Evolutionary conservation across 768 basidiomycete genomes (phyloP), one percentile per base, ranked within the genome.

Genomic region (Trametes cubensis): DNA sequence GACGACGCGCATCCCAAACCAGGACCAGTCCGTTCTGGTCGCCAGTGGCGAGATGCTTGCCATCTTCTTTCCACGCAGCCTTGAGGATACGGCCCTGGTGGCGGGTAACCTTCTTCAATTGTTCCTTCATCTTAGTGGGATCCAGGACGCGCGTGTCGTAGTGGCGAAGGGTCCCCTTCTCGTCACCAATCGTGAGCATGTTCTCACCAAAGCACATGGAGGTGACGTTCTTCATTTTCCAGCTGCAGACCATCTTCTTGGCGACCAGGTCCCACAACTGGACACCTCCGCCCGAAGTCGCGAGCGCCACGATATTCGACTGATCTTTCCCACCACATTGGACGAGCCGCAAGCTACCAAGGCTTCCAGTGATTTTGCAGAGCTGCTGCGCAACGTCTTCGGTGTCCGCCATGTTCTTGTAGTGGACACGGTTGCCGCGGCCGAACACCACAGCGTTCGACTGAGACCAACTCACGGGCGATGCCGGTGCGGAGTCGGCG

Each of bases 11-110:
- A 67, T 92, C 90, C 92, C 92, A 94, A 64, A 86, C 86, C 69
- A 88, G 86, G 18, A 93, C 85, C 4, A 81, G 81, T 21, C 92
- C 91, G 66, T 83, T 83, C 62, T 86, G 85, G 50, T 92, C 92
- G 0, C 90, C 92, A 66, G 86, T 89, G 4, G 92, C 91, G 23
- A 92, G 78, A 26, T 88, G 73, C 67, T 83, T 80, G 0, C 87
- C 86, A 60, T 90, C 85, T 4, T 75, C 70, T 63, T 87, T 81
- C 90, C 90, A 94, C 26, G 80, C 79, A 38, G 92, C 73, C 44
- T 83, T 81, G 39, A 84, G 84, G 47, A 92, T 85, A 62, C 83
- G 79, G 4, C 83, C 82, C 58, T 86, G 84, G 72, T 94, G 92
- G 1, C 89, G 81, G 11, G 82, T 81, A 52, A 89, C 75, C 69